Evolutionary conservation across 176 grass and related monocot species (phyloP).

Genomic region (Avena insularis): DNA sequence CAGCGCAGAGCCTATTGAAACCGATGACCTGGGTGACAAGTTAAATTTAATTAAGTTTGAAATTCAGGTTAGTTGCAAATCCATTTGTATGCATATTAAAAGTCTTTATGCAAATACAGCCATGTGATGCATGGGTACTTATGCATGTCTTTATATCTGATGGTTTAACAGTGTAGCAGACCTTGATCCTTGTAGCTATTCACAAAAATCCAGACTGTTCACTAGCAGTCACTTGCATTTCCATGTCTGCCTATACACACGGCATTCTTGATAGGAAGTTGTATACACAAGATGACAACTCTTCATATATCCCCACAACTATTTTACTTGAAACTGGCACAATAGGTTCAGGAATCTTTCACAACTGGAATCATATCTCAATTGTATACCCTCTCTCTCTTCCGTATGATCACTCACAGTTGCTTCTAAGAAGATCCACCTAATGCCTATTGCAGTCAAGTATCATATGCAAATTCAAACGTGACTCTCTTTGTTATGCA

Average conservation of each 20-base stretch:
- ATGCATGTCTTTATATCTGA: neutral
- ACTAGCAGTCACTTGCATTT: neutral
- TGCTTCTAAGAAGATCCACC: neutral
- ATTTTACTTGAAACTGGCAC: neutral
- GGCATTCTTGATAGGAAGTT: neutral
- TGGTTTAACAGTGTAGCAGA: conserved; percentile 6
- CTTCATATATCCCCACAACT: neutral
- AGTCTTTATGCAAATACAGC: conserved; percentile 18
- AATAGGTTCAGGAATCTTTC: neutral
- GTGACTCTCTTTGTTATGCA: neutral
- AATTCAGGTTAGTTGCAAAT: conserved; percentile 69
- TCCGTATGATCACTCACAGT: neutral
- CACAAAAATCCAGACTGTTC: neutral
- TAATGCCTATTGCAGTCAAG: neutral
- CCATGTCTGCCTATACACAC: neutral
- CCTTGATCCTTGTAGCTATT: conserved; percentile 9
- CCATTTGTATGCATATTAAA: conserved; percentile 24
- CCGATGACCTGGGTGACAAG: conserved; percentile 44
- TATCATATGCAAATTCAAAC: neutral
- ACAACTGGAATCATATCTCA: neutral
- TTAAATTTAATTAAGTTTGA: conserved; percentile 77
- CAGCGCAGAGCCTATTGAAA: conserved; percentile 59
- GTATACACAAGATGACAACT: neutral
- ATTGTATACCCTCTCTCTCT: neutral
- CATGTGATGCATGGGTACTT: neutral